Evolutionary conservation across 768 basidiomycete species (phyloP), one percentile per base, ranked within the genome.

Genomic region (Mycena leptocephala): DNA sequence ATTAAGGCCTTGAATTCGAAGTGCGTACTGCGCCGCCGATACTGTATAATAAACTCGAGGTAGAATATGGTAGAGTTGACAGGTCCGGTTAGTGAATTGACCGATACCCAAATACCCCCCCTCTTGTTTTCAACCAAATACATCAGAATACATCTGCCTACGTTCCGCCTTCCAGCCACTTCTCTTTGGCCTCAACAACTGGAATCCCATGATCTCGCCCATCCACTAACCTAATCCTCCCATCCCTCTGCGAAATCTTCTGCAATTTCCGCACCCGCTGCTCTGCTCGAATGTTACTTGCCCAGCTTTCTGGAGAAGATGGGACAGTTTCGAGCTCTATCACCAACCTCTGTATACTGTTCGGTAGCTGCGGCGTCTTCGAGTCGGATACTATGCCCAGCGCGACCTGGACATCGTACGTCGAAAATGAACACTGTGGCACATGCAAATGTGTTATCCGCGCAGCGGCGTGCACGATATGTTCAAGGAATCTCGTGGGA

Each of bases 361-460:
- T 18, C 2, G 67, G 73, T 9, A 74, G 35, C 20, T 30, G 24
- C 2, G 51, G 18, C 26, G 28, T 20, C 7, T 51, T 37, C 3
- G 46, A 30, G 18, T 9, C 20, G 30, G 65, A 22, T 18, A 5
- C 28, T 18, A 75, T 51, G 10, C 59, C 59, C 28, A 75, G 18
- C 0, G 73, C 73, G 11, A 69, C 73, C 48, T 75, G 73, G 26
- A 75, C 32, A 6, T 69, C 51, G 51, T 75, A 69, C 13, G 61
- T 0, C 2, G 73, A 37, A n/a, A 75, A 69, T 28, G 73, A 69
- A 10, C 59, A 24, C 66, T 74, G 73, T 8, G 66, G 73, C 7
- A 69, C 66, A 41, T 30, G 73, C 30, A 74, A 51, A 56, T 69
- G 66, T 30, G 46, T 46, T 30, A 74, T 43, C 37, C 0, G 18